Evolutionary conservation across 1,139 yeast genomes (phyloP).

Genomic region (Saccharomyces hybrid): DNA sequence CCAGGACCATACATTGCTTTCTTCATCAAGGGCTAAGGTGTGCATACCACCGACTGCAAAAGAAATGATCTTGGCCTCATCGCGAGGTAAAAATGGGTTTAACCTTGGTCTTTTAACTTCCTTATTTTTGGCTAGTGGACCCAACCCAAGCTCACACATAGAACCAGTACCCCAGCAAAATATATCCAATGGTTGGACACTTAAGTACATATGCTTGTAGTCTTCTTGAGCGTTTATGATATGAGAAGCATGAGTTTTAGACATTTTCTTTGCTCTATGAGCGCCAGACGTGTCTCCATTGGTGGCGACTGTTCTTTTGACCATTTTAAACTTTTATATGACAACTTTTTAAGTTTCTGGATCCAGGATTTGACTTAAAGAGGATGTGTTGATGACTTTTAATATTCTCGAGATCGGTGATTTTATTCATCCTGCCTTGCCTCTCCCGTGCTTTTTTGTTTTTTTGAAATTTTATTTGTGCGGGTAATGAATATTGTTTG

Average conservation of each 20-base stretch:
- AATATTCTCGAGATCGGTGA: background rate
- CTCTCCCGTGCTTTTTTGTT: background rate
- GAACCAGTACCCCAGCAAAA: constrained; percentile 96
- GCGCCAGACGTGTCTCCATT: constrained; percentile 13
- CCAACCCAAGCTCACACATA: constrained; percentile 94
- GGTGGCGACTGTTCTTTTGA: constrained; percentile 16
- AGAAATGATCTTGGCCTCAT: constrained; percentile 64
- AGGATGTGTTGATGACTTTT: background rate
- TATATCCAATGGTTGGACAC: constrained; percentile 49
- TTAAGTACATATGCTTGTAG: constrained; percentile 23
- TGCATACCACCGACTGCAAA: constrained; percentile 97
- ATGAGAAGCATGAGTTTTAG: constrained; percentile 24
- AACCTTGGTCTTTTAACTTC: constrained; percentile 94
- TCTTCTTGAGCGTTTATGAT: constrained; percentile 27
- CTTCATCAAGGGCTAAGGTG: constrained; percentile 67
- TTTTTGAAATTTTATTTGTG: background rate
- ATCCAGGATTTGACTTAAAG: background rate
- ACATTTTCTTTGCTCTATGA: constrained; percentile 15
- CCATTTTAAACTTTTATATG: constrained; percentile 9
- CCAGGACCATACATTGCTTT: constrained; percentile 89
- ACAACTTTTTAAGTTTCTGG: background rate
- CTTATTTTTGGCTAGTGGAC: constrained; percentile 78
- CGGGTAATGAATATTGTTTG: background rate
- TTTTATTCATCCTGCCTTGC: background rate
- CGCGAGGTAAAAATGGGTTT: constrained; percentile 63